These are phyloP conservation scores for Quaeritorhiza haematococci DNA, from an alignment of 371 early-diverging fungal genomes.

Conservation along the genomic window DNA sequence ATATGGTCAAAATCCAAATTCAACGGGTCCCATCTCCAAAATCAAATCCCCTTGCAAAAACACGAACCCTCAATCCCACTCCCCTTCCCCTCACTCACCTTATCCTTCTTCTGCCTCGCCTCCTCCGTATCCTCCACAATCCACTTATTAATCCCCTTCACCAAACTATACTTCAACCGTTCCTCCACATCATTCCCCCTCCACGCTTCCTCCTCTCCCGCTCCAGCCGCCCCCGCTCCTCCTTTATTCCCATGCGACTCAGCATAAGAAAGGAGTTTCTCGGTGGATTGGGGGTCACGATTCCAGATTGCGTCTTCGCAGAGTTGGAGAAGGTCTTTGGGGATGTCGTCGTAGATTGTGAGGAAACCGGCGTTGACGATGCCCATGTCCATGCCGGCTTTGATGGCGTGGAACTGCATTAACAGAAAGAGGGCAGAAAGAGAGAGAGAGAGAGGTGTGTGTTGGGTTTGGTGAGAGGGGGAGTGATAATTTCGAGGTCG, in stretches of 20 bases:
- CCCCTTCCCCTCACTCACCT: conserved; percentile 15
- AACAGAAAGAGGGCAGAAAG: too few relatives aligned
- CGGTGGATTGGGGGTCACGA: conserved; percentile 82
- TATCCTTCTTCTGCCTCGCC: conserved; percentile 53
- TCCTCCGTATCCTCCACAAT: conserved; percentile 91
- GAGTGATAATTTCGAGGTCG: too few relatives aligned
- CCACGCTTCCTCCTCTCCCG: conserved; percentile 80
- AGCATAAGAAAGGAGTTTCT: conserved; percentile 82
- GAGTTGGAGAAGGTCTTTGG: conserved; percentile 80
- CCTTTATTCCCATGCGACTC: conserved; percentile 50
- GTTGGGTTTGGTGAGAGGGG: too few relatives aligned
- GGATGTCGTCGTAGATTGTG: conserved; percentile 90
- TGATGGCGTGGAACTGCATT: conserved; percentile 71
- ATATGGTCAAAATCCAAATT: neutral
- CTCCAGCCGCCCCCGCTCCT: conserved; percentile 63
- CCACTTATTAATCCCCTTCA: conserved; percentile 79
- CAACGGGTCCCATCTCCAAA: neutral
- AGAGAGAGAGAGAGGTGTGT: too few relatives aligned
- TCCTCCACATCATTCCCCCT: conserved; percentile 65
- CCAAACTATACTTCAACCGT: conserved; percentile 74
- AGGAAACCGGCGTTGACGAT: conserved; percentile 92
- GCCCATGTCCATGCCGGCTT: conserved; percentile 93
- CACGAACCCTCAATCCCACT: too few relatives aligned
- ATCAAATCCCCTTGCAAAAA: too few relatives aligned
- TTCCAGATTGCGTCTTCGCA: conserved; percentile 92